phyloP scores from a whole-genome alignment of 257 asterid species.

The Parsonsia alboflavescens region DNA sequence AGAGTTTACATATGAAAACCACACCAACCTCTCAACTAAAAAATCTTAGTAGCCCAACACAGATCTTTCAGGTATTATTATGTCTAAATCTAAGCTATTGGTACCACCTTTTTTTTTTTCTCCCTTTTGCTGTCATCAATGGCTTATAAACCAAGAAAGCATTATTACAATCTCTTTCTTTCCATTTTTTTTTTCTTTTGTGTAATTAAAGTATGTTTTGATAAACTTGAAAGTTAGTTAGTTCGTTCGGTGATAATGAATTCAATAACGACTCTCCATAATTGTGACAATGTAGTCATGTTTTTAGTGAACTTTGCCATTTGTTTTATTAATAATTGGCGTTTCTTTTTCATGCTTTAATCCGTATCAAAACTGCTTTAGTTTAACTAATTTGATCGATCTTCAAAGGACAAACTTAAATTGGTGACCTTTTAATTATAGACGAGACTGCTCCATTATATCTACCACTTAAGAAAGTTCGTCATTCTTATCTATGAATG shows the following conservation, averaged over 20 bases:
- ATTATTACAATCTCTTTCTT: conserved; percentile 12
- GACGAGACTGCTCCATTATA: too few species aligned
- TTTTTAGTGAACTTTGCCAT: background rate
- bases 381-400: too few species aligned
- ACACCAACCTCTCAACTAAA: conserved; percentile 26
- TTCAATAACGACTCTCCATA: background rate
- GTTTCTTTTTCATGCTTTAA: too few species aligned
- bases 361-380: too few species aligned
- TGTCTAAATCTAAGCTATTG: conserved; percentile 2
- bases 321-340: too few species aligned
- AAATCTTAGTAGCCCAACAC: conserved; percentile 28
- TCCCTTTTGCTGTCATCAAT: background rate
- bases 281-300: background rate
- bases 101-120: background rate
- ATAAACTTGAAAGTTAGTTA: conserved; percentile 9
- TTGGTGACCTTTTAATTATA: too few species aligned
- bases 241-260: conserved; percentile 24
- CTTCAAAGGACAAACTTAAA: too few species aligned
- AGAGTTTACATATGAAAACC: conserved; percentile 9
- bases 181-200: background rate
- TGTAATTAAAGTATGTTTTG: background rate
- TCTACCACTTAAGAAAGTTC: too few species aligned
- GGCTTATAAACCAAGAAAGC: conserved; percentile 19
- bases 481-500: too few species aligned
- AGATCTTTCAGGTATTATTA: conserved; percentile 15